Evolutionary conservation across 2,329 filamentous ascomycete genomes (phyloP).

Genomic region (Diplodia seriata): DNA sequence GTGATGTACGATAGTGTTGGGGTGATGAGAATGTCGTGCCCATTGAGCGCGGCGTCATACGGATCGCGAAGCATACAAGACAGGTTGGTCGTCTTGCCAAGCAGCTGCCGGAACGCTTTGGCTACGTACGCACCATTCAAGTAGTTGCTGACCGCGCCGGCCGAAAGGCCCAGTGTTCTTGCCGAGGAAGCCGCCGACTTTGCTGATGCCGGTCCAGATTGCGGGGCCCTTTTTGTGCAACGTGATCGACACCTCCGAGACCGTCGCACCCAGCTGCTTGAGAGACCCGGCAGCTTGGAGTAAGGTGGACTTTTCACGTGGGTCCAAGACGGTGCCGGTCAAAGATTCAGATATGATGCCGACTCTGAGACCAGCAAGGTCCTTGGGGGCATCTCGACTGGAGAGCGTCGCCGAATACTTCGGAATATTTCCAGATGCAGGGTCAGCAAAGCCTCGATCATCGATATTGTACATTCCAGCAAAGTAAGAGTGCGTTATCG

Average conservation of each 20-base stretch:
- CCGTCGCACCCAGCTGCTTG: slow-evolving; percentile 55
- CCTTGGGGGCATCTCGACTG: slow-evolving; percentile 33
- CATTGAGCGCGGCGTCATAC: slow-evolving; percentile 52
- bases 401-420: slow-evolving; percentile 40
- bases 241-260: slow-evolving; percentile 61
- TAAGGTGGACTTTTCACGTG: slow-evolving; percentile 52
- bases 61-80: slow-evolving; percentile 56
- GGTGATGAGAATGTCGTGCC: slow-evolving; percentile 57
- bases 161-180: slow-evolving; percentile 52
- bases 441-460: slow-evolving; percentile 47
- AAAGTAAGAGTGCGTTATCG: slow-evolving; percentile 55
- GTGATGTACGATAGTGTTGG: slow-evolving; percentile 59
- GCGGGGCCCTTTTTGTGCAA: slow-evolving; percentile 56
- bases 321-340: slow-evolving; percentile 45
- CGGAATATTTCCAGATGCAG: slow-evolving; percentile 39
- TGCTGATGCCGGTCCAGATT: slow-evolving; percentile 57
- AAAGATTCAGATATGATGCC: slow-evolving; percentile 45
- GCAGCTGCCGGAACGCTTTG: slow-evolving; percentile 54
- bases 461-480: slow-evolving; percentile 61
- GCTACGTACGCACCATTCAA: slow-evolving; percentile 59
- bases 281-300: slow-evolving; percentile 53
- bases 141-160: slow-evolving; percentile 60
- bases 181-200: slow-evolving; percentile 53
- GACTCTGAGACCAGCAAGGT: slow-evolving; percentile 41
- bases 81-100: slow-evolving; percentile 60